Evolutionary conservation across 768 basidiomycete species (phyloP).

Genomic region (Boletus rufocinnamomeus): DNA sequence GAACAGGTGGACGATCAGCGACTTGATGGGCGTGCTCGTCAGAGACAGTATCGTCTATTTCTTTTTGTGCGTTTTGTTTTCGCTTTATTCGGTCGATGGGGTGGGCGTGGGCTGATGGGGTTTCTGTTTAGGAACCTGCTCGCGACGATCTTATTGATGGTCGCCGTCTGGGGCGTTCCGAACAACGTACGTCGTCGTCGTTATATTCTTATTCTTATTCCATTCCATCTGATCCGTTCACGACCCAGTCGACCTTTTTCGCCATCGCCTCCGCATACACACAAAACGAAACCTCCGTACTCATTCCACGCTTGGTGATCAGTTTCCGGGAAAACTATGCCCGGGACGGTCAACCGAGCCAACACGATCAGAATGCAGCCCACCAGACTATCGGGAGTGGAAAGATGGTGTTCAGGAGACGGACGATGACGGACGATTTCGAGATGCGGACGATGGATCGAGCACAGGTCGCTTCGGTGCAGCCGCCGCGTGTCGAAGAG

Average conservation of each 20-base stretch:
- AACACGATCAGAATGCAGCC: not conserved
- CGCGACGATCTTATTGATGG: conserved; percentile 19
- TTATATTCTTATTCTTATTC: too few relatives aligned
- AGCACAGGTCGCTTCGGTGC: not conserved
- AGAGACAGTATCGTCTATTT: conserved; percentile 23
- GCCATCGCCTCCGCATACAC: conserved; percentile 20
- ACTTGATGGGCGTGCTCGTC: conserved; percentile 19
- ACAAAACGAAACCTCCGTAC: conserved; percentile 19
- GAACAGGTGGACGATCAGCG: conserved; percentile 12
- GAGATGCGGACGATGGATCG: conserved; percentile 2
- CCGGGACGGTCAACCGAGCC: not conserved
- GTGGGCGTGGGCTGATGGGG: not conserved
- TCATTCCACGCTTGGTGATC: conserved; percentile 23
- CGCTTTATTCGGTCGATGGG: not conserved
- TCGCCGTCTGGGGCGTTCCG: conserved; percentile 17
- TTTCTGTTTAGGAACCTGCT: conserved; percentile 14
- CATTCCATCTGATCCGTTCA: not conserved
- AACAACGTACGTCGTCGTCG: conserved; percentile 5
- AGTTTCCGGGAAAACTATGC: conserved; percentile 22
- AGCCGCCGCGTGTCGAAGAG: not conserved
- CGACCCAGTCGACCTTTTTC: not conserved
- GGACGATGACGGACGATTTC: conserved; percentile 6
- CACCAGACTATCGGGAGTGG: conserved; percentile 3
- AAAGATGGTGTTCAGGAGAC: conserved; percentile 12
- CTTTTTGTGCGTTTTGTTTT: conserved; percentile 16